Conservation (phyloP, 768 basidiomycete genomes). For the Pleurotus cornucopiae region DNA sequence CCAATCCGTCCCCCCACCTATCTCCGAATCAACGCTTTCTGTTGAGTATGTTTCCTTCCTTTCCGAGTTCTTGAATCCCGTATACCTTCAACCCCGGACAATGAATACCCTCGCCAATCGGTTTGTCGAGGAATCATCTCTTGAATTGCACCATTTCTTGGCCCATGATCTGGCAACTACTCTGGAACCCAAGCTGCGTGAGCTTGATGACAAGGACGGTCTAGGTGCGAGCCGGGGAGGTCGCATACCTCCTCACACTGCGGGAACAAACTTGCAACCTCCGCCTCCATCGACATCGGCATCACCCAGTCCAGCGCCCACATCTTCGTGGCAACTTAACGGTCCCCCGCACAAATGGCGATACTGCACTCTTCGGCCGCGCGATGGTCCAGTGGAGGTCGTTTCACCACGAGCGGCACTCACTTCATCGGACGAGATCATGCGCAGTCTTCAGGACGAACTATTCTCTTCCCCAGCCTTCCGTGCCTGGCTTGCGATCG, state of each 20-base stretch:
- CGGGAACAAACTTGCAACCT: slow-evolving; percentile 39
- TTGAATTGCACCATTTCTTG: slow-evolving; percentile 89
- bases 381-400: slow-evolving; percentile 30
- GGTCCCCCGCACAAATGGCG: slow-evolving; percentile 96
- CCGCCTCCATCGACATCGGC: neutral
- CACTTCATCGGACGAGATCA: slow-evolving; percentile 50
- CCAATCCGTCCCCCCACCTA: slow-evolving; percentile 39
- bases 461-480: slow-evolving; percentile 80
- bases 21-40: slow-evolving; percentile 50
- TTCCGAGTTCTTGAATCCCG: slow-evolving; percentile 80
- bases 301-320: neutral
- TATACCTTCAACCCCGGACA: slow-evolving; percentile 80
- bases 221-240: slow-evolving; percentile 49
- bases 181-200: slow-evolving; percentile 62
- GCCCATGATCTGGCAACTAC: slow-evolving; percentile 58
- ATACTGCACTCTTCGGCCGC: slow-evolving; percentile 65
- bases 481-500: slow-evolving; percentile 80
- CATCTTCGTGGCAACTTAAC: slow-evolving; percentile 57
- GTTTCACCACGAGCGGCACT: slow-evolving; percentile 51
- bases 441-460: slow-evolving; percentile 69
- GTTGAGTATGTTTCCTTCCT: slow-evolving; percentile 68
- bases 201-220: slow-evolving; percentile 61
- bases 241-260: slow-evolving; percentile 62
- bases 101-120: slow-evolving; percentile 75
- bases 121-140: slow-evolving; percentile 82